phyloP scores from a whole-genome alignment of 352 stramenopile genomes.

The Phytopythium litorale region DNA sequence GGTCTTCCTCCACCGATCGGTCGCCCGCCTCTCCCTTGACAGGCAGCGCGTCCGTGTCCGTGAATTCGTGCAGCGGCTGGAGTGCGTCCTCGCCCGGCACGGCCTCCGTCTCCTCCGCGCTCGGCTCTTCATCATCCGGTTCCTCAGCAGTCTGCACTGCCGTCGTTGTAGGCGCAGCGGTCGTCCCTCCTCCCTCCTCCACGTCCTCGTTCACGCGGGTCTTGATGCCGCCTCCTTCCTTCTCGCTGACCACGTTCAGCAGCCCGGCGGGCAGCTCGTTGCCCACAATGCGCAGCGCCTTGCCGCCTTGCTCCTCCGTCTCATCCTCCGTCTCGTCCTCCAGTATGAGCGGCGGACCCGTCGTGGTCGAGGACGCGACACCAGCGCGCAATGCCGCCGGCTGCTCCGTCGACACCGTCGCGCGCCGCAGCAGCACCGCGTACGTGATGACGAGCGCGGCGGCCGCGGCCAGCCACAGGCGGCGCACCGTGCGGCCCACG shows the following conservation, averaged over 20 bases:
- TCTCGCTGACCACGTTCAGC: background rate
- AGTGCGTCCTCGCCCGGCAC: background rate
- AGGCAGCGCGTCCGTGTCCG: background rate
- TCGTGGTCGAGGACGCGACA: slow-evolving; percentile 7
- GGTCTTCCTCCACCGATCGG: background rate
- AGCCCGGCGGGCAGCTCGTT: slow-evolving; percentile 13
- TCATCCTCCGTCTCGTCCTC: slow-evolving; percentile 7
- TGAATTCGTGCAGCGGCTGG: background rate
- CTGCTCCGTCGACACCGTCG: slow-evolving; percentile 14
- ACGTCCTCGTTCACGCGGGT: too few species aligned
- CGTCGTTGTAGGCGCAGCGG: background rate
- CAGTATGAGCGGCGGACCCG: slow-evolving; percentile 10
- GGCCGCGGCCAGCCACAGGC: slow-evolving; percentile 21
- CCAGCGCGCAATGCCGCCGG: background rate
- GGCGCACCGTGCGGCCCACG: background rate
- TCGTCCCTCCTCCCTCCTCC: too few species aligned
- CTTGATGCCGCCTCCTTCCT: background rate
- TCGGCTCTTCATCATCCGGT: background rate
- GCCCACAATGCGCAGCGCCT: slow-evolving; percentile 6
- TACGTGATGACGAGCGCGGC: slow-evolving; percentile 29
- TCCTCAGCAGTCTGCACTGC: too few species aligned
- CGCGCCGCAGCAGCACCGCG: slow-evolving; percentile 31
- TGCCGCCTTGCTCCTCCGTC: background rate
- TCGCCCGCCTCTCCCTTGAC: background rate
- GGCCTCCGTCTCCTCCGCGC: background rate